Base-by-base conservation (phyloP, 768 basidiomycete genomes). In the Russula sp. region DNA sequence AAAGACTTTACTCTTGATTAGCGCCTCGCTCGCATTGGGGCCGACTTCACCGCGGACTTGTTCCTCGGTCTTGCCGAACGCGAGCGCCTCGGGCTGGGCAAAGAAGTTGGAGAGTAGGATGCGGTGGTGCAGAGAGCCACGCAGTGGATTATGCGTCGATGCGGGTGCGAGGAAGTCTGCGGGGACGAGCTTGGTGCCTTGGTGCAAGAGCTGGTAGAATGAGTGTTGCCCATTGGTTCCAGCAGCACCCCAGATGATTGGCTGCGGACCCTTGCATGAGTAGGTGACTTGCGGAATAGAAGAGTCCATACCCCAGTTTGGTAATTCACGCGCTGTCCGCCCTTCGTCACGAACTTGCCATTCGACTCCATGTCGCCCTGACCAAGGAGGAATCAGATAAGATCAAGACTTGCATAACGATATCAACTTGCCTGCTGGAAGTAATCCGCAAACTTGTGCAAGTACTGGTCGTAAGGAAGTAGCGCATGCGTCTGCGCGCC, bases 171-270 rank as follows among this genome's bases (percentile, higher is more conserved):
- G 79, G 80, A 96, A 96, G 74, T 97, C 94, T 52, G 89, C 84
- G 1, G 94, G 94, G 69, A 95, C 88, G 66, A 95, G 73, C 78
- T 94, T 96, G 45, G 93, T 95, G 55, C 93, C 93, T 74, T 94
- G 94, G 77, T 95, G 93, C 22, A 95, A 80, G 66, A 98, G 89
- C 76, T 98, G 96, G 79, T 99, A 99, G 84, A 99, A 98, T 9
- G 97, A 98, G 78, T 99, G 97, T 75, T 98, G 96, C 61, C 96
- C 97, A 76, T 98, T 98, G 44, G 97, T 98, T 48, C 96, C 97
- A 0, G 92, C 88, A 10, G 95, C 95, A 68, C 96, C 97, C 97
- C 97, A 99, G 75, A 98, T 91, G 78, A 99, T 98, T 14, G 97
- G 96, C 88, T 94, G 69, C 13, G 20, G 13, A 48, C 40, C 2